Evolutionary conservation across 768 basidiomycete genomes (phyloP), one percentile per base, ranked within the genome.

Genomic region (Mycena kentingensis): DNA sequence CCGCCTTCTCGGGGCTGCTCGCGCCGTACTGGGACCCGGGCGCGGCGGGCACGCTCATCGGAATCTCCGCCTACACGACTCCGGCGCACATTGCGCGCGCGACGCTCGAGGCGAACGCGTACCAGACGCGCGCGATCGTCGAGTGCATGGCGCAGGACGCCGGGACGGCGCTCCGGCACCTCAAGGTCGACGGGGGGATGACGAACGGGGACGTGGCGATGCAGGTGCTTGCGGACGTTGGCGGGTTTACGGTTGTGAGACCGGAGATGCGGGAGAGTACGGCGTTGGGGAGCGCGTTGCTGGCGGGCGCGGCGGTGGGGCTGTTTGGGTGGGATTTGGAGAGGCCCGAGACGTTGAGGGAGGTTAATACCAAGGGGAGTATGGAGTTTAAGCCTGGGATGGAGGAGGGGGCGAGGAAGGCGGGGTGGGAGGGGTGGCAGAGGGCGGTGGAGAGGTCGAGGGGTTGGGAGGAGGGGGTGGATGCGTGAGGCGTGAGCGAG

Each of bases 191-290:
- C 68, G 97, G 97, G n/a, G 93, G 94, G 15, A 95, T 97, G 89
- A 97, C 94, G 11, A 96, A 95, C 59, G 90, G 91, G 28, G 92
- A 96, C 64, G 69, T 90, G 25, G 90, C 87, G 51, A 92, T 96
- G 93, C 77, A 81, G 62, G 74, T 95, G 41, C 78, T 95, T 54
- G 91, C 91, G 3, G 88, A 97, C 67, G 75, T 96, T 36, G 93
- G 94, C 26, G 96, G 95, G 13, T 95, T 97, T 71, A 84, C 83
- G 25, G 91, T 99, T 57, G 75, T 95, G 52, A 79, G 97, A 49
- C 97, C 96, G 11, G 87, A 92, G 65, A 99, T 99, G 97, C 77
- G 96, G 67, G 97, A 99, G 92, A 95, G 92, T 2, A 99, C 97
- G 15, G 97, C 97, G 2, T 78, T 99, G 43, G 97, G 97, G 18